These are phyloP conservation scores for Nymphaea thermarum DNA, from an alignment of 164 flowering plant genomes.

Conservation along the genomic window DNA sequence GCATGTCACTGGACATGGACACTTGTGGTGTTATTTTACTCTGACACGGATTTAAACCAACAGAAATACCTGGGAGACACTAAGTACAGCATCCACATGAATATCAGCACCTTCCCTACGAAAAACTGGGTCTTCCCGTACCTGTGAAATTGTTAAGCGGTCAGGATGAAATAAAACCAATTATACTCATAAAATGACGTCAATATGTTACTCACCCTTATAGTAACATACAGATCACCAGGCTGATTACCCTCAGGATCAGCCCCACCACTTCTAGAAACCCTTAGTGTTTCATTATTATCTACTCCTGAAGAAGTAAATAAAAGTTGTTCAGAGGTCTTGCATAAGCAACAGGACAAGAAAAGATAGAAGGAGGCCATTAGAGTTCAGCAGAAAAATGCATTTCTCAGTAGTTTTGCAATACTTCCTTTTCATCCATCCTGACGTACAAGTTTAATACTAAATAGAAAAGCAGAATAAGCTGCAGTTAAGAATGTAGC, in stretches of 20 bases:
- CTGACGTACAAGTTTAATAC: no score
- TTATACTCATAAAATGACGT: background rate
- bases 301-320: constrained; percentile 54
- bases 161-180: background rate
- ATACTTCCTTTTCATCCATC: no score
- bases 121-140: constrained; percentile 84
- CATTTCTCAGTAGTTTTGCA: no score
- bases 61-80: constrained; percentile 57
- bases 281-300: constrained; percentile 54
- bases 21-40: no score
- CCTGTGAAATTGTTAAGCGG: constrained; percentile 24
- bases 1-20: no score
- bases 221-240: constrained; percentile 81
- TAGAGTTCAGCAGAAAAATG: no score
- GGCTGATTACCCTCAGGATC: constrained; percentile 94
- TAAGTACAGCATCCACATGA: constrained; percentile 78
- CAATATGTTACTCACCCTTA: constrained; percentile 33
- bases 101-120: constrained; percentile 89
- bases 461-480: no score
- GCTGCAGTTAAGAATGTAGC: no score
- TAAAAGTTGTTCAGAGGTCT: background rate
- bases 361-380: no score
- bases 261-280: constrained; percentile 71
- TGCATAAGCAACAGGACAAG: background rate
- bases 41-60: background rate